Evolutionary conservation across 148 eudicot species (phyloP).

Genomic region (Suaeda aralocaspica): DNA sequence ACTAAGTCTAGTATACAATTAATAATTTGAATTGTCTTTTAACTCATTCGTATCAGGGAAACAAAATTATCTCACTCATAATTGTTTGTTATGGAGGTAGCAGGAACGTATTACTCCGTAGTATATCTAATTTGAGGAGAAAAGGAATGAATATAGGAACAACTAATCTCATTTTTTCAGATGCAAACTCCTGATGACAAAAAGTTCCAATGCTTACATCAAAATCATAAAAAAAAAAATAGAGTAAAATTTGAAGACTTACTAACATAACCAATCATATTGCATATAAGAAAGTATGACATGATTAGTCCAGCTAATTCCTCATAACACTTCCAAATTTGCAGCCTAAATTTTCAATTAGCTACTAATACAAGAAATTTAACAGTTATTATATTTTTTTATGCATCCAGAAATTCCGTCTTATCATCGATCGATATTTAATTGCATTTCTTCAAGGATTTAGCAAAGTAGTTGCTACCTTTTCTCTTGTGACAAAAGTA

Average conservation of each 20-base stretch:
- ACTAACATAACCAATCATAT: background rate
- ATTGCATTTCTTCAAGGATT: slow-evolving; percentile 1
- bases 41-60: no score
- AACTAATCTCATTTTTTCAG: background rate
- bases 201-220: background rate
- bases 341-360: background rate
- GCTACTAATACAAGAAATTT: slow-evolving; percentile 8
- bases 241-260: background rate
- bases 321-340: background rate
- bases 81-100: background rate
- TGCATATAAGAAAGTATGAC: background rate
- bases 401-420: background rate
- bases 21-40: no score
- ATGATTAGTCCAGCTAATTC: slow-evolving; percentile 7
- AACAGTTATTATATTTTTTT: background rate
- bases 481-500: background rate
- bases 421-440: background rate
- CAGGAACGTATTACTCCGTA: no score
- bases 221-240: background rate
- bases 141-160: no score
- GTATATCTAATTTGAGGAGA: no score
- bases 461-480: slow-evolving; percentile 11
- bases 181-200: background rate
- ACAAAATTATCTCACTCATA: no score
- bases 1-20: no score